phyloP scores from a whole-genome alignment of 176 grass and related monocot genomes.

The Oropetium thomaeum region DNA sequence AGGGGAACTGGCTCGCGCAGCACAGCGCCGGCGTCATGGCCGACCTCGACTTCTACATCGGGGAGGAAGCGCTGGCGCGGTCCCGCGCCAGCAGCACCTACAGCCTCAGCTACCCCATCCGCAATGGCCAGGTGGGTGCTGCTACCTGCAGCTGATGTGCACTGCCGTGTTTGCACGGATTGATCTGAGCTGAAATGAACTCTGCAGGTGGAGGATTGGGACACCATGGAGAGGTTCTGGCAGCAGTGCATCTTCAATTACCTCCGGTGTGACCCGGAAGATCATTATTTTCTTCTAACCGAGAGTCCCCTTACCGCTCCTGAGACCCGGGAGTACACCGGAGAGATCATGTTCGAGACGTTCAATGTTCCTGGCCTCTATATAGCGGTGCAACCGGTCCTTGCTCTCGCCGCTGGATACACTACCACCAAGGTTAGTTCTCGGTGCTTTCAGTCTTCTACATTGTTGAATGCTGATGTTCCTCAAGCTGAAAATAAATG shows the following conservation, averaged over 20 bases:
- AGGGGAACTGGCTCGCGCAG: slow-evolving; percentile 91
- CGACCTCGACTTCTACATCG: slow-evolving; percentile 93
- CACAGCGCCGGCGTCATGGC: slow-evolving; percentile 97
- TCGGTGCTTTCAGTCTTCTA: not conserved
- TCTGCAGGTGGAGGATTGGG: slow-evolving; percentile 90
- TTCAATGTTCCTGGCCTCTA: slow-evolving; percentile 96
- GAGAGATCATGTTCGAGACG: slow-evolving; percentile 99
- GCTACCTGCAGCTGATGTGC: not conserved
- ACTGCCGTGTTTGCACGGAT: not conserved
- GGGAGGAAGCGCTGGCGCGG: slow-evolving; percentile 73
- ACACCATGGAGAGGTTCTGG: slow-evolving; percentile 99
- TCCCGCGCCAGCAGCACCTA: slow-evolving; percentile 65
- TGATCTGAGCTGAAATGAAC: slow-evolving; percentile 14
- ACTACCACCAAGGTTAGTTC: slow-evolving; percentile 85
- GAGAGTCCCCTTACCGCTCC: slow-evolving; percentile 90
- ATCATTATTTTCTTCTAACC: slow-evolving; percentile 94
- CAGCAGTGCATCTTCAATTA: slow-evolving; percentile 97
- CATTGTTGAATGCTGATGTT: not conserved
- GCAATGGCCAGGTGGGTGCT: slow-evolving; percentile 72
- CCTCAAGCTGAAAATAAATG: not conserved
- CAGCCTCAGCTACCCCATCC: slow-evolving; percentile 89
- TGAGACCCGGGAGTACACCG: slow-evolving; percentile 84
- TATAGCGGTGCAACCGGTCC: slow-evolving; percentile 87
- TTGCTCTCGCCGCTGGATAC: slow-evolving; percentile 93
- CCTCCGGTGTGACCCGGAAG: slow-evolving; percentile 84